Conservation (phyloP, 179 eudicot genomes). For the Spinacia oleracea region DNA sequence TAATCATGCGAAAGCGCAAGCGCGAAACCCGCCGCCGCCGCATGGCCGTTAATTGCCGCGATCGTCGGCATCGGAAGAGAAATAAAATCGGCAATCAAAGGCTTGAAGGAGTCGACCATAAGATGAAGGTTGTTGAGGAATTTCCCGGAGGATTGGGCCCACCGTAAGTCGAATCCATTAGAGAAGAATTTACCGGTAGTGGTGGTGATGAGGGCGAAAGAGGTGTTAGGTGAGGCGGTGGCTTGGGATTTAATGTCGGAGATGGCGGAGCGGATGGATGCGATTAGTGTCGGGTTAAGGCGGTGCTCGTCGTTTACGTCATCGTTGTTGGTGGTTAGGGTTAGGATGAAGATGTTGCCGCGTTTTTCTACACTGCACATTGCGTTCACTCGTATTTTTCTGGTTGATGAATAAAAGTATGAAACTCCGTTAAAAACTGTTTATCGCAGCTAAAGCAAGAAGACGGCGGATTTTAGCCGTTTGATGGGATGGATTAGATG, state of each 20-base stretch:
- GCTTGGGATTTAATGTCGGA: conserved; percentile 47
- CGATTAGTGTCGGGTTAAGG: conserved; percentile 53
- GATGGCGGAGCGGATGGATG: conserved; percentile 46
- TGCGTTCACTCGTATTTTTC: too few species aligned
- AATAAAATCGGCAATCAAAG: conserved; percentile 47
- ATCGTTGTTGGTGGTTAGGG: conserved; percentile 30
- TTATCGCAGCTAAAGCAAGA: too few species aligned
- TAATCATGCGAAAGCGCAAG: conserved; percentile 73
- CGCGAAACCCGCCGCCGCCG: conserved; percentile 70
- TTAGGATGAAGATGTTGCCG: conserved; percentile 60
- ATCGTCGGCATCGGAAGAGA: conserved; percentile 80
- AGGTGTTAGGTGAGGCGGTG: conserved; percentile 34
- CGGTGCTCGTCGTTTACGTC: conserved; percentile 57
- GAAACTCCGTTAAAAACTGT: too few species aligned
- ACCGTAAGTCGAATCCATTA: conserved; percentile 73
- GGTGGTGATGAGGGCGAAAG: conserved; percentile 57
- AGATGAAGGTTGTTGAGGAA: conserved; percentile 30
- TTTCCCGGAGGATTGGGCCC: conserved; percentile 47
- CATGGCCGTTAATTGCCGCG: conserved; percentile 84
- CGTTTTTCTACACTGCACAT: conserved; percentile 73
- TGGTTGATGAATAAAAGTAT: too few species aligned
- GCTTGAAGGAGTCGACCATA: conserved; percentile 45
- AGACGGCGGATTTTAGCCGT: too few species aligned
- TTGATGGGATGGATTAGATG: too few species aligned
- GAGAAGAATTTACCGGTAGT: conserved; percentile 71